Conservation (phyloP, 208 protist genomes). For the Acanthamoeba triangularis region DNA sequence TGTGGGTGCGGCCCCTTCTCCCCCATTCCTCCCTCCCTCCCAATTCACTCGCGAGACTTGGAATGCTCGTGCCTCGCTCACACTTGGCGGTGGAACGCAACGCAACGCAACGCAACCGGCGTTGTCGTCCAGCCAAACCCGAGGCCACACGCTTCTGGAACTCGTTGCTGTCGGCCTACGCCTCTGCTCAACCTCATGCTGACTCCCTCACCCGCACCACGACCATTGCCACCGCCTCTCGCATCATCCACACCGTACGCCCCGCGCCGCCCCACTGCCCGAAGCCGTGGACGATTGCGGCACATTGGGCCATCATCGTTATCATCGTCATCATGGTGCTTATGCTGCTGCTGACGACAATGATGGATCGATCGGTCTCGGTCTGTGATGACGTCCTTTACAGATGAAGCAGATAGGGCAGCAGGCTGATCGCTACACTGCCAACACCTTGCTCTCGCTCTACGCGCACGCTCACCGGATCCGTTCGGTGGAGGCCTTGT, state of each 20-base stretch:
- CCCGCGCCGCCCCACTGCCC: no score
- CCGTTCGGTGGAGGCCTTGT: slow-evolving; percentile 23
- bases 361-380: background rate
- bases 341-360: background rate
- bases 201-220: background rate
- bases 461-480: slow-evolving; percentile 14
- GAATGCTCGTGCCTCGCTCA: background rate
- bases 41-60: background rate
- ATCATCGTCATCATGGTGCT: background rate
- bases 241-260: background rate
- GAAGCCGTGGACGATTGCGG: no score
- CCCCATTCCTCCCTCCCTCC: background rate
- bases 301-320: no score
- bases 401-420: slow-evolving; percentile 30
- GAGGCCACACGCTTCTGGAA: slow-evolving; percentile 11
- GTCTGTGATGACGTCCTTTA: no score
- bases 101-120: background rate
- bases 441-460: slow-evolving; percentile 23
- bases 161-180: slow-evolving; percentile 15
- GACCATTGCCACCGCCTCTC: background rate
- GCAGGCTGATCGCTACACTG: background rate
- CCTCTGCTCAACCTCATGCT: background rate
- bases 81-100: background rate
- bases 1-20: background rate
- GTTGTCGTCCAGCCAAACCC: slow-evolving; percentile 10